Evolutionary conservation across 257 asterid genomes (phyloP).

Genomic region (Nemophila menziesii): DNA sequence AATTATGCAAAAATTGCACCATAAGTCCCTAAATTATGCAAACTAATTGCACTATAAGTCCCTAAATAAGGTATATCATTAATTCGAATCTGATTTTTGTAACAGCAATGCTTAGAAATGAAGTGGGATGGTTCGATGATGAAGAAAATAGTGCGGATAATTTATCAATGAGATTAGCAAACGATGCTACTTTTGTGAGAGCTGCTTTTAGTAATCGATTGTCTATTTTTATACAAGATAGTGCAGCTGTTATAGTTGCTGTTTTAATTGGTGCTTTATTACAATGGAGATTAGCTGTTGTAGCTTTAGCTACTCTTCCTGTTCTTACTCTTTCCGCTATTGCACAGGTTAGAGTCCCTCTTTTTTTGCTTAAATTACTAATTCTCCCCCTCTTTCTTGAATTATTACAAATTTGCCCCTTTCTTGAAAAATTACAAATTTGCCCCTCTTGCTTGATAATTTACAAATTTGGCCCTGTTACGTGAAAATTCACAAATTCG

Average conservation of each 20-base stretch:
- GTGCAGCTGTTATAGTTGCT: constrained; percentile 90
- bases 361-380: too few species aligned
- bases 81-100: neutral
- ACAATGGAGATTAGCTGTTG: constrained; percentile 95
- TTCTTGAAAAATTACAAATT: too few species aligned
- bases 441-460: too few species aligned
- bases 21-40: too few species aligned
- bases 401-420: too few species aligned
- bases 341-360: constrained; percentile 76
- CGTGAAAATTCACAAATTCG: too few species aligned
- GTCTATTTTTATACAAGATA: constrained; percentile 92
- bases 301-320: constrained; percentile 93
- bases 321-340: constrained; percentile 80
- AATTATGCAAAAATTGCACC: too few species aligned
- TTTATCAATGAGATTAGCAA: constrained; percentile 94
- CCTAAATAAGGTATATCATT: too few species aligned
- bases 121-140: constrained; percentile 98
- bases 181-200: constrained; percentile 98
- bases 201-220: constrained; percentile 99
- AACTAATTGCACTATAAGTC: too few species aligned
- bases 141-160: constrained; percentile 99
- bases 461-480: too few species aligned
- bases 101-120: constrained; percentile 98
- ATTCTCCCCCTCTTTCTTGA: too few species aligned
- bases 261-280: constrained; percentile 86